Evolutionary conservation across 495 filamentous ascomycete species (phyloP).

Genomic region (Aspergillus egyptiacus): DNA sequence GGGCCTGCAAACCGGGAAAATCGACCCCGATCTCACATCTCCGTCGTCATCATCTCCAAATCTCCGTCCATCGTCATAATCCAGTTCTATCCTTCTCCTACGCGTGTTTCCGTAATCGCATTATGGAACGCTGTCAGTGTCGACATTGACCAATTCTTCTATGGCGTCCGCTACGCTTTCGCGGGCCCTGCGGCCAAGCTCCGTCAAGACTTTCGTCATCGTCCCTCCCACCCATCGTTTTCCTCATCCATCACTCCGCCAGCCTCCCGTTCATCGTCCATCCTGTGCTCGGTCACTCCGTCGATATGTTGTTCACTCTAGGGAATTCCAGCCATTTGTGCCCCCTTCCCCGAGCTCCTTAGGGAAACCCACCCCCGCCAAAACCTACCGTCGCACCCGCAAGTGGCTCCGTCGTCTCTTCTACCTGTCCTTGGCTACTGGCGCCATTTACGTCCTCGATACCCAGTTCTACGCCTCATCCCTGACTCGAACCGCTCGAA

Average conservation of each 20-base stretch:
- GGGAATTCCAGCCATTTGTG: slow-evolving; percentile 60
- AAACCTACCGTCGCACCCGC: slow-evolving; percentile 55
- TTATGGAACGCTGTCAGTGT: not conserved
- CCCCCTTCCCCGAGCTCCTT: slow-evolving; percentile 79
- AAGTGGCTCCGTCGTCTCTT: slow-evolving; percentile 73
- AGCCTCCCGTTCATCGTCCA: slow-evolving; percentile 8
- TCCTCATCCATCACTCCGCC: not conserved
- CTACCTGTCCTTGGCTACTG: slow-evolving; percentile 53
- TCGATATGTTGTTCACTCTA: slow-evolving; percentile 27
- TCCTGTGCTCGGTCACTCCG: slow-evolving; percentile 10
- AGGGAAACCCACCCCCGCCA: slow-evolving; percentile 61
- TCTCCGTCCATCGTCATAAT: slow-evolving; percentile 2
- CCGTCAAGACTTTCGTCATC: not conserved
- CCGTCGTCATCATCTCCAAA: slow-evolving; percentile 1
- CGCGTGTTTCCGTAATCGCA: not conserved
- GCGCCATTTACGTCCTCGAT: slow-evolving; percentile 61
- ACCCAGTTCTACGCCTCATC: slow-evolving; percentile 67
- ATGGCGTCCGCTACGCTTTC: slow-evolving; percentile 27
- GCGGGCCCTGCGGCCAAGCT: slow-evolving; percentile 22
- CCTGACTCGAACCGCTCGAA: slow-evolving; percentile 71
- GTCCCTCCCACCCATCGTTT: slow-evolving; percentile 8
- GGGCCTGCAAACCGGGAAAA: not conserved
- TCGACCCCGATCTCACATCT: not conserved
- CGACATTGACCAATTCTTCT: not conserved
- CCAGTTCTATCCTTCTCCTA: not conserved